Base-by-base conservation (phyloP, 2,329 filamentous ascomycete species). In the Immersiporthe knoxdaviesiana region DNA sequence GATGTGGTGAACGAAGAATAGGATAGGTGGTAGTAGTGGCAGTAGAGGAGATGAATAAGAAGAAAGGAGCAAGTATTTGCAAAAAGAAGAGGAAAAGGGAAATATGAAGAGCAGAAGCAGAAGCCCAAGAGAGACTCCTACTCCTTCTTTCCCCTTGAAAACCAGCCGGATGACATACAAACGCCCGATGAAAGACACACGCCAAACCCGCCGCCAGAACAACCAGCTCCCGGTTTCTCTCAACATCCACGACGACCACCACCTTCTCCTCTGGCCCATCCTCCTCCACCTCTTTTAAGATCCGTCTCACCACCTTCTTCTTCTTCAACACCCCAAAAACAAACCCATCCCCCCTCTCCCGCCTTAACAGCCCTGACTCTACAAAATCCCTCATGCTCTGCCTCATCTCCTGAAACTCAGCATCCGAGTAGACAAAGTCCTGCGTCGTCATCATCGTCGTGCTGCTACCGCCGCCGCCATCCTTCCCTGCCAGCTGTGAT, bases 111-210 rank as follows among this genome's bases (percentile, higher is more conserved):
- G 21, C 21, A 35, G 35, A 60, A 37, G 21, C 11, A 11, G n/a
- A 14, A 37, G 1, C 14, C n/a, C n/a, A n/a, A n/a, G n/a, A 35
- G 16, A 37, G 56, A n/a, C 8, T n/a, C 27, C n/a, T n/a, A n/a
- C n/a, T n/a, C n/a, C n/a, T n/a, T n/a, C n/a, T n/a, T n/a, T n/a
- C n/a, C n/a, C n/a, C n/a, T n/a, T n/a, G n/a, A n/a, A n/a, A n/a
- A n/a, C n/a, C n/a, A n/a, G n/a, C n/a, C n/a, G n/a, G n/a, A n/a
- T n/a, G n/a, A 66, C 65, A 41, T 47, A 66, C 65, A 69, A 87
- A 87, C 2, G 87, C 87, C 21, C 87, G 82, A 75, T 88, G 86
- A 71, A 88, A 85, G n/a, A 86, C 81, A 71, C 83, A 84, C 21
- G 75, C 76, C 41, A 81, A 80, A 1, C 83, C 84, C 8, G 71